Percentiles rank a stretch among this genome's conserved stretches.
Evolutionary conservation across 306 rosid genomes (phyloP).

Genomic region (Medicago lupulina): DNA sequence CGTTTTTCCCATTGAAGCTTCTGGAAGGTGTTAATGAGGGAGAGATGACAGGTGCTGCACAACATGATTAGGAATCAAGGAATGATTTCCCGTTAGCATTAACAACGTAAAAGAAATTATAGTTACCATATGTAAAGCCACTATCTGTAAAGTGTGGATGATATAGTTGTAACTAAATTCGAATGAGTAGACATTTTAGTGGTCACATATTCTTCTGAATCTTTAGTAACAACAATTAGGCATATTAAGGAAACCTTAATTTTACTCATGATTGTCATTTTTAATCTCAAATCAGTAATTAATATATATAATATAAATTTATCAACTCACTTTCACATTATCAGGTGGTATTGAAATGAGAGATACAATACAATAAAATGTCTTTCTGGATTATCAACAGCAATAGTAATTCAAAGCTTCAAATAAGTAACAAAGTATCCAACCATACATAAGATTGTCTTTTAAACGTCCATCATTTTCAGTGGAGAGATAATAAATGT

Average conservation of each 20-base stretch:
- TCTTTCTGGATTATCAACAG: slow-evolving; percentile 25
- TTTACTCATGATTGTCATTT: background rate
- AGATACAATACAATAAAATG: slow-evolving; percentile 10
- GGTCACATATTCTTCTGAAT: slow-evolving; percentile 11
- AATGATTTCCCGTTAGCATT: slow-evolving; percentile 17
- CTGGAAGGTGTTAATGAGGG: slow-evolving; percentile 63
- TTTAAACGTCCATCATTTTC: slow-evolving; percentile 2
- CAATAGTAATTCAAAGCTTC: slow-evolving; percentile 15
- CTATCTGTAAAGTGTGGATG: slow-evolving; percentile 5
- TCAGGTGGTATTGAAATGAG: slow-evolving; percentile 7
- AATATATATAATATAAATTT: no score
- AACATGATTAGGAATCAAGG: slow-evolving; percentile 38
- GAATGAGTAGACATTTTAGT: slow-evolving; percentile 19
- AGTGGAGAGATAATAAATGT: slow-evolving; percentile 12
- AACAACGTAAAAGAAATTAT: slow-evolving; percentile 10
- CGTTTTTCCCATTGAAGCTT: slow-evolving; percentile 44
- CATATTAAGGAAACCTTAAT: background rate
- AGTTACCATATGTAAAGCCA: slow-evolving; percentile 9
- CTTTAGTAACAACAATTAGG: background rate
- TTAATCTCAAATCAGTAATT: slow-evolving; percentile 12
- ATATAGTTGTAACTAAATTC: slow-evolving; percentile 13
- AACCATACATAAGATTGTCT: background rate
- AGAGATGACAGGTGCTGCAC: slow-evolving; percentile 69
- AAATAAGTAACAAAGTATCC: background rate
- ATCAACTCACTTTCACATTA: slow-evolving; percentile 16